Evolutionary conservation across 169 alveolate genomes (phyloP), one percentile per base, ranked within the genome.

Genomic region (Babesia microti): DNA sequence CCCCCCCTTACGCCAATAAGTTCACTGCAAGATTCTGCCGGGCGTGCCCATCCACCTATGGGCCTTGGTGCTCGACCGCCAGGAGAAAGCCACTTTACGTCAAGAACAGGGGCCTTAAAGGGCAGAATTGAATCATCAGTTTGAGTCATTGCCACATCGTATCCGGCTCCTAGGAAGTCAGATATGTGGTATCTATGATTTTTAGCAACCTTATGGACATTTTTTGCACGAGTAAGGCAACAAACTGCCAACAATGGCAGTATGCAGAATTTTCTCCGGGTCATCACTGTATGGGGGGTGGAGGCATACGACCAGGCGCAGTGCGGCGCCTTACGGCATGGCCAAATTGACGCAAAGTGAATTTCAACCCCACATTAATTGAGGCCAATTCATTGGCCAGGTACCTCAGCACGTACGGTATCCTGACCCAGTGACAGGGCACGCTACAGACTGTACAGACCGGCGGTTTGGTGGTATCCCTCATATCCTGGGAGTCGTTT

Each of bases 1-100:
- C n/a, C n/a, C n/a, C n/a, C n/a, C n/a, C n/a, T n/a, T n/a, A n/a
- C n/a, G n/a, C n/a, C n/a, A n/a, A n/a, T n/a, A 6, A 52, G 24
- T 33, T 65, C 76, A 14, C 76, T 70, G 23, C 76, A 65, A 4
- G 76, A 48, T 11, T 41, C 57, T 55, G 43, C 55, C 6, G 76
- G 76, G n/a, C 76, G 14, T 9, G 55, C 70, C 76, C 76, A 65
- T 4, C 76, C 76, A n/a, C 76, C 76, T 21, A 65, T 26, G 9
- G 76, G 76, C 46, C 55, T 68, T 17, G 76, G 53, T 33, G 55
- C 76, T 18, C 76, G 70, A 21, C 45, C 69, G 27, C 55, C 76
- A 2, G 76, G 32, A 19, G 30, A 54, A 12, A 70, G 55, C 76
- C 76, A 65, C 12, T 44, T 22, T 11, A 65, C 53, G 12, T 65